Conservation (phyloP, 768 basidiomycete genomes). For the Collybiopsis luxurians region DNA sequence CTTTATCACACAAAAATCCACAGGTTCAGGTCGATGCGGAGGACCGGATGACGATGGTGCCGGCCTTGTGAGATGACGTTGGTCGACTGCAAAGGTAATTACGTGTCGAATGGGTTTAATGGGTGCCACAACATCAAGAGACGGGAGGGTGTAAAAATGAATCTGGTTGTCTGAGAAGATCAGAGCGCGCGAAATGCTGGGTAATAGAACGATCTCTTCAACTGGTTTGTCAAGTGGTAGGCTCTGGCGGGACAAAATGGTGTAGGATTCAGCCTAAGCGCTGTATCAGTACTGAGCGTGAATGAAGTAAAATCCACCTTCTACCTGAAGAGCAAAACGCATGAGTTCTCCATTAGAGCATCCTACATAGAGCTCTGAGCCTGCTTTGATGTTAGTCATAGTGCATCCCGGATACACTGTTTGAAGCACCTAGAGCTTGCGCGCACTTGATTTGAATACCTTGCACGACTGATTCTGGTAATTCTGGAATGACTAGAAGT, state of each 20-base stretch:
- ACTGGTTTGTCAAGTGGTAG: slow-evolving; percentile 69
- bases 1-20: slow-evolving; percentile 76
- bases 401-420: not conserved
- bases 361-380: slow-evolving; percentile 84
- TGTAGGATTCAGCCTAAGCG: slow-evolving; percentile 58
- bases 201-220: slow-evolving; percentile 78
- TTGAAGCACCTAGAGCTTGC: slow-evolving; percentile 53
- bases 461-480: not conserved
- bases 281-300: slow-evolving; percentile 3
- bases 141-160: slow-evolving; percentile 78
- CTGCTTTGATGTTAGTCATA: slow-evolving; percentile 30
- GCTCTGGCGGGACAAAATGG: slow-evolving; percentile 64
- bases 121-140: slow-evolving; percentile 63
- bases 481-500: slow-evolving; percentile 12
- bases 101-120: slow-evolving; percentile 84
- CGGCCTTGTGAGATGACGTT: slow-evolving; percentile 59
- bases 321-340: slow-evolving; percentile 70
- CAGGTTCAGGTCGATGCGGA: slow-evolving; percentile 40
- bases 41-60: slow-evolving; percentile 38
- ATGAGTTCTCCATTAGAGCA: slow-evolving; percentile 83
- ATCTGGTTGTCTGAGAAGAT: slow-evolving; percentile 75
- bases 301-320: slow-evolving; percentile 26
- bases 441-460: slow-evolving; percentile 40
- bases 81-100: slow-evolving; percentile 78
- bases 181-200: slow-evolving; percentile 70